A percentile compares a stretch with the other conserved stretches of the same genome.
phyloP scores from a whole-genome alignment of 1,284 basidiomycete species.

The Earliella scabrosa region DNA sequence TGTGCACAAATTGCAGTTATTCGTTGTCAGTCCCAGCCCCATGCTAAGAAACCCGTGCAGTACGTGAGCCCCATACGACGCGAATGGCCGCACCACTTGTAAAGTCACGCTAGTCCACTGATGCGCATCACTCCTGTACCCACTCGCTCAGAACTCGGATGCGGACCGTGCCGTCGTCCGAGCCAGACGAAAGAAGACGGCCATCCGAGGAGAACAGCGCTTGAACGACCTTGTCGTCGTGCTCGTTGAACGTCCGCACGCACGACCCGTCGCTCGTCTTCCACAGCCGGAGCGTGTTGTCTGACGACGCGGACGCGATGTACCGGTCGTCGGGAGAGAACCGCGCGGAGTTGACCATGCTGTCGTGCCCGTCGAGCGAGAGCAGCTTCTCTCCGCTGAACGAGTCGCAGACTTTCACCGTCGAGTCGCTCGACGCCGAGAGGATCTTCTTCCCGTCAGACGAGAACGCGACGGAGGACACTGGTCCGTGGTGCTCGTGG shows the following conservation, averaged over 20 bases:
- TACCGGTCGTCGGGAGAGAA: slow-evolving; percentile 30
- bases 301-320: slow-evolving; percentile 11
- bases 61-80: too few relatives aligned
- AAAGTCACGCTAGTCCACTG: too few relatives aligned
- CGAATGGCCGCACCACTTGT: too few relatives aligned
- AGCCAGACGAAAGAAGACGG: slow-evolving; percentile 35
- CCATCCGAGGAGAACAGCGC: slow-evolving; percentile 37
- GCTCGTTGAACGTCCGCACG: slow-evolving; percentile 14
- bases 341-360: slow-evolving; percentile 14
- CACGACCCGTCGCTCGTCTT: slow-evolving; percentile 6
- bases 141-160: neutral
- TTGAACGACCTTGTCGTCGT: slow-evolving; percentile 29
- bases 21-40: too few relatives aligned
- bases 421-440: slow-evolving; percentile 15
- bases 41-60: too few relatives aligned
- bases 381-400: slow-evolving; percentile 7
- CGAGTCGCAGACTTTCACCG: slow-evolving; percentile 20
- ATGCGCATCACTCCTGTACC: too few relatives aligned
- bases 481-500: slow-evolving; percentile 27
- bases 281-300: slow-evolving; percentile 20
- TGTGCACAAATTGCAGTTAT: too few relatives aligned
- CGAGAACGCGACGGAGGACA: slow-evolving; percentile 41
- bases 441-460: slow-evolving; percentile 32
- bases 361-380: slow-evolving; percentile 11
- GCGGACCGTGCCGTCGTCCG: slow-evolving; percentile 38